Percentiles rank a stretch among this genome's conserved stretches.
These are phyloP conservation scores for Scedosporium minutisporum DNA, from an alignment of 2,329 filamentous ascomycete genomes.

Conservation along the genomic window DNA sequence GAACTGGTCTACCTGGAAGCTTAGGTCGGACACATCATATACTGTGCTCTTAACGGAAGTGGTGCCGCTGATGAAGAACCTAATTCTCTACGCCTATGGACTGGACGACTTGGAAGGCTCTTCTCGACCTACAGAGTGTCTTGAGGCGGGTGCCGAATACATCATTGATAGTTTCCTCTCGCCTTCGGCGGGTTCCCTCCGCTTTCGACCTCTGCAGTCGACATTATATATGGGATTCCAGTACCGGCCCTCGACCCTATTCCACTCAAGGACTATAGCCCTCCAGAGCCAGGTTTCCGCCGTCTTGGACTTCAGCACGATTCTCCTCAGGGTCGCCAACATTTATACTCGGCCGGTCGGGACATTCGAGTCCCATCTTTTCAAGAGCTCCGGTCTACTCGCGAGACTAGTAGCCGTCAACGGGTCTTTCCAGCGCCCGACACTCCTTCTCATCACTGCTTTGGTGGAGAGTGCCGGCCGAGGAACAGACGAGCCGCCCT, in stretches of 20 bases:
- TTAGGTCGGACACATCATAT: constrained; percentile 57
- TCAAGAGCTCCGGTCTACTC: constrained; percentile 68
- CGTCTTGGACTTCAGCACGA: constrained; percentile 57
- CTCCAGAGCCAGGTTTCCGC: constrained; percentile 54
- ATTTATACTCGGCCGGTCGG: constrained; percentile 53
- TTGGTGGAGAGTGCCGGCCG: constrained; percentile 62
- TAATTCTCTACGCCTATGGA: constrained; percentile 65
- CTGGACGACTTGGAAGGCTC: constrained; percentile 51
- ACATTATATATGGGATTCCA: constrained; percentile 52
- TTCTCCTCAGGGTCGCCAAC: constrained; percentile 60
- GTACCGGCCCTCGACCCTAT: constrained; percentile 41
- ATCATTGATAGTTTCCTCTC: constrained; percentile 70
- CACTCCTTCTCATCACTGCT: constrained; percentile 61
- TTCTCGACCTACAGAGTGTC: constrained; percentile 43
- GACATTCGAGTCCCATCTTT: constrained; percentile 66
- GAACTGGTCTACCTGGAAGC: constrained; percentile 79
- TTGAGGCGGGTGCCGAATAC: constrained; percentile 66
- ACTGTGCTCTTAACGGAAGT: constrained; percentile 60
- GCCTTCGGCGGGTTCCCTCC: constrained; percentile 56
- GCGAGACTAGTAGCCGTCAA: constrained; percentile 66
- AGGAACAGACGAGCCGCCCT: constrained; percentile 68
- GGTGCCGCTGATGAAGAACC: constrained; percentile 58
- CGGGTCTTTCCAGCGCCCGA: constrained; percentile 54
- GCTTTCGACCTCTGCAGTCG: constrained; percentile 67
- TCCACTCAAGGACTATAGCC: constrained; percentile 42